phyloP scores from a whole-genome alignment of 2,329 filamentous ascomycete species.

The Hyphodiscus sp. region DNA sequence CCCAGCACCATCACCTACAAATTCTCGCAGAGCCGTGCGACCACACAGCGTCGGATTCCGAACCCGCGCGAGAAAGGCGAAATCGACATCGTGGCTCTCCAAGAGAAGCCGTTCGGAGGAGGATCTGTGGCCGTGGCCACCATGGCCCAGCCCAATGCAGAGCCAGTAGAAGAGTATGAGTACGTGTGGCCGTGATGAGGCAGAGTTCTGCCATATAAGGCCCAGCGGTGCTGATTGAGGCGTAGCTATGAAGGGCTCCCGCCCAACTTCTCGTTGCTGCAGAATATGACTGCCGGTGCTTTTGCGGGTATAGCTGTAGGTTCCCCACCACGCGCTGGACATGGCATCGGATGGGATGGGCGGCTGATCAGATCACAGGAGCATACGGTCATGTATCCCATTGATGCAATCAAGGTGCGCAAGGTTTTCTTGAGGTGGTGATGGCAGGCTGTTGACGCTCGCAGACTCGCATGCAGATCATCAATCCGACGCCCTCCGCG shows the following conservation, averaged over 20 bases:
- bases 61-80: background rate
- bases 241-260: conserved; percentile 83
- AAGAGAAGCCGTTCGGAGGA: conserved; percentile 54
- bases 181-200: conserved; percentile 36
- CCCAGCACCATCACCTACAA: too few species aligned
- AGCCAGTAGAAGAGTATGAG: conserved; percentile 61
- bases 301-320: conserved; percentile 62
- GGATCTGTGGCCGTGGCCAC: conserved; percentile 60
- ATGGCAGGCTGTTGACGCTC: conserved; percentile 13
- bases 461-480: conserved; percentile 95
- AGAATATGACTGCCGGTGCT: conserved; percentile 94
- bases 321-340: conserved; percentile 2
- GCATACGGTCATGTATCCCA: conserved; percentile 98
- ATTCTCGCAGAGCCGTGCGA: too few species aligned
- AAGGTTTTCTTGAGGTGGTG: conserved; percentile 1
- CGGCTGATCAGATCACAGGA: conserved; percentile 51
- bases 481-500: conserved; percentile 74
- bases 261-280: conserved; percentile 85
- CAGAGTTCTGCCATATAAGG: conserved; percentile 1
- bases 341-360: conserved; percentile 14
- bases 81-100: conserved; percentile 54
- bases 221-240: conserved; percentile 16
- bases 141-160: conserved; percentile 63
- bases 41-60: too few species aligned
- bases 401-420: conserved; percentile 90